Evolutionary conservation across 495 filamentous ascomycete species (phyloP).

Genomic region (Neurospora pannonica): DNA sequence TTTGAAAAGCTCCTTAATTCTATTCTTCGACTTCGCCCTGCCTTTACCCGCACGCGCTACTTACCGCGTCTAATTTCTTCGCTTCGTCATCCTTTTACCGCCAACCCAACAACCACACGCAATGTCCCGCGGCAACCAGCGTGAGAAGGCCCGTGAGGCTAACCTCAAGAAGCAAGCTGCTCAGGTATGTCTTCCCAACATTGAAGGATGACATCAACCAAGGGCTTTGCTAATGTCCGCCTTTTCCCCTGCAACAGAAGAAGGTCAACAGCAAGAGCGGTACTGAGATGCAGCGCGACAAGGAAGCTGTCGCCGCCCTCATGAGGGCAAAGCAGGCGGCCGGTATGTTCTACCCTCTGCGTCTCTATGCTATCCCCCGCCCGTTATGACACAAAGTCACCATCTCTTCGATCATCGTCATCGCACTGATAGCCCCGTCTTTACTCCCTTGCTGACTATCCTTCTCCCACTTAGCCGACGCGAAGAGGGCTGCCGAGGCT

Average conservation of each 20-base stretch:
- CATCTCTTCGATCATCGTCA: neutral
- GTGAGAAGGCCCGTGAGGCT: slow-evolving; percentile 80
- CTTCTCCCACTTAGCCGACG: slow-evolving; percentile 32
- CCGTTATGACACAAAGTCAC: neutral
- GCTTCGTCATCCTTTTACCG: neutral
- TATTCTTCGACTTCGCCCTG: neutral
- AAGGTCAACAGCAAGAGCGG: slow-evolving; percentile 48
- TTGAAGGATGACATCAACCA: neutral
- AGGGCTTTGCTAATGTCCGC: slow-evolving; percentile 15
- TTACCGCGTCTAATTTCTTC: slow-evolving; percentile 1
- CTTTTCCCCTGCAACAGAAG: slow-evolving; percentile 45
- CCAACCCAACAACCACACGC: slow-evolving; percentile 14
- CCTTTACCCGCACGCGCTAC: neutral
- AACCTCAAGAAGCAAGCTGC: slow-evolving; percentile 54
- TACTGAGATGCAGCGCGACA: slow-evolving; percentile 57
- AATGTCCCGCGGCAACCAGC: slow-evolving; percentile 92
- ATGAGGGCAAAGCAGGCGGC: slow-evolving; percentile 87
- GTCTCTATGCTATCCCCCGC: neutral
- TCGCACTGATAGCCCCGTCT: neutral
- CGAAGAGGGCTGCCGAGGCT: slow-evolving; percentile 35
- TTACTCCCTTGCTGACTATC: neutral
- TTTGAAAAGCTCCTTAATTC: neutral
- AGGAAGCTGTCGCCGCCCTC: slow-evolving; percentile 68
- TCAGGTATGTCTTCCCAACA: slow-evolving; percentile 36
- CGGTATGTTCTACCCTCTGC: slow-evolving; percentile 41